Evolutionary conservation across 2,329 filamentous ascomycete species (phyloP), one percentile per base, ranked within the genome.

Genomic region (Pseudogymnoascus sp.): DNA sequence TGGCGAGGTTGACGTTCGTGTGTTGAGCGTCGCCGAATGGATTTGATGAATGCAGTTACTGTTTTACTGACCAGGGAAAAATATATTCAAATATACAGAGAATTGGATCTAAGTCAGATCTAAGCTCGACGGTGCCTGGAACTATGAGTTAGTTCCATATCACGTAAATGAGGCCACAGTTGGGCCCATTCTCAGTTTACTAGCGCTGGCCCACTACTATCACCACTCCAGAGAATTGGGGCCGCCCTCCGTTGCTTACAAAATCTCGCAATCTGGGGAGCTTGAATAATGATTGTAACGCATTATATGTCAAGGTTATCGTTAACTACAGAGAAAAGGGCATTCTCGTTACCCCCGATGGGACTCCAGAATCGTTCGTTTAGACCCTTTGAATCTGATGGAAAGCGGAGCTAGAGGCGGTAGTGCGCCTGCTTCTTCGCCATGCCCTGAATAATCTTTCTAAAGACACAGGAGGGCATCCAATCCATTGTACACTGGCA

Each of bases 131-230:
- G 57, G 35, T 30, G 6, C 57, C 57, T 59, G 33, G 37, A 22
- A 30, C 57, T 25, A 41, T 25, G 37, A 38, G 6, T 18, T 37
- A 59, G 57, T 59, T 53, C 47, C 11, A 53, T 53, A 53, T 33
- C 47, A 53, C 47, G 28, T 20, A 53, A 33, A 53, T 33, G 47
- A 53, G 7, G 47, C 47, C n/a, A 18, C 30, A 50, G 7, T 7
- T 53, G 47, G 47, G 47, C 15, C 47, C 47, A 53, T 53, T 53
- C 47, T 53, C 47, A 53, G 47, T 53, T 53, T 53, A 53, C 47
- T 53, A 53, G 47, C 47, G 47, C 28, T 20, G 28, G 28, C 15
- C 9, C 12, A 53, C 9, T 20, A 53, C 47, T 33, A 33, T 20
- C 47, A 53, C 9, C 47, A 53, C 25, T 8, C 20, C 47, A 53